Percentiles rank a stretch among this genome's conserved stretches.
These are phyloP conservation scores for Jacaranda copaia DNA, from an alignment of 257 asterid genomes.

Conservation along the genomic window DNA sequence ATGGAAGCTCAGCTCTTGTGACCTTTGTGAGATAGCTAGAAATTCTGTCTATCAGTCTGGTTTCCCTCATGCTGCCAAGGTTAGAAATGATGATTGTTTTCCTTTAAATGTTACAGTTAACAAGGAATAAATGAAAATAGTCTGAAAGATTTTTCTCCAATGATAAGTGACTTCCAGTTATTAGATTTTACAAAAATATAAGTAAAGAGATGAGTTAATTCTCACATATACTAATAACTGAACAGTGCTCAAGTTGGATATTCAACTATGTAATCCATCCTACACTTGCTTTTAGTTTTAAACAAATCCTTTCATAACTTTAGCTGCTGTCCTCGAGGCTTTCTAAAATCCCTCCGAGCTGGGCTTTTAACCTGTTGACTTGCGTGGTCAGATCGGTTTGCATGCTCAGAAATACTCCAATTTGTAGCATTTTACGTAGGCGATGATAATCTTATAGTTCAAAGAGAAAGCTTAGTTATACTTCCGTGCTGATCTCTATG, in stretches of 20 bases:
- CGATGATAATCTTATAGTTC: neutral
- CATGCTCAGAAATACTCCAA: neutral
- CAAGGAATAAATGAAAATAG: neutral
- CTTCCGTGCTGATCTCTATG: neutral
- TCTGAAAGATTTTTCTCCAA: neutral
- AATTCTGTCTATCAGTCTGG: constrained; percentile 97
- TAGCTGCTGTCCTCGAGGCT: neutral
- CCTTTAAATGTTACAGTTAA: neutral
- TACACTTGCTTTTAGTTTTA: neutral
- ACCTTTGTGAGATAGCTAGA: constrained; percentile 95
- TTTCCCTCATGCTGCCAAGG: constrained; percentile 86
- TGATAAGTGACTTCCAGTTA: neutral
- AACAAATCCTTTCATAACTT: neutral
- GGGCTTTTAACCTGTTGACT: neutral
- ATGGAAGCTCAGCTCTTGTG: constrained; percentile 97
- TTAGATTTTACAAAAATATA: too few relatives aligned
- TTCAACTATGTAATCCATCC: neutral
- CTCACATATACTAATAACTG: too few relatives aligned
- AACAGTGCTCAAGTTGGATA: neutral
- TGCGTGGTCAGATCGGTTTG: neutral
- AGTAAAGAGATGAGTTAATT: too few relatives aligned
- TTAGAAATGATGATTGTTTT: constrained; percentile 37
- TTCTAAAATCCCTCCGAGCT: neutral
- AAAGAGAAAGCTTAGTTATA: neutral
- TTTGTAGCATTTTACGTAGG: neutral